These are phyloP conservation scores for Aspergillus fijiensis DNA, from an alignment of 2,329 filamentous ascomycete species.

Conservation along the genomic window DNA sequence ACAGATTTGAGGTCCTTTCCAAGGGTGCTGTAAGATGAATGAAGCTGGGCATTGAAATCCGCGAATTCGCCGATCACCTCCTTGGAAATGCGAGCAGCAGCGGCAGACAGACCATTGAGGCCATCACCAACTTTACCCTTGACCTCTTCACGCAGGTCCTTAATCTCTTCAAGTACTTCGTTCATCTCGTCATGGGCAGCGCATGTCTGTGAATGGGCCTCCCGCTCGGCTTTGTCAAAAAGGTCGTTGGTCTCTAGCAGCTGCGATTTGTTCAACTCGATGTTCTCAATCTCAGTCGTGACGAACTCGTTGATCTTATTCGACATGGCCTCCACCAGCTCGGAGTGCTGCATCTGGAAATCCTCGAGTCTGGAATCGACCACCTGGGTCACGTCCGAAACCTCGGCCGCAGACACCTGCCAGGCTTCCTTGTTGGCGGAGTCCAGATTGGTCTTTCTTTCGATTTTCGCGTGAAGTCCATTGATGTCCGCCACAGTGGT, in stretches of 20 bases:
- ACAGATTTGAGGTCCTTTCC: constrained; percentile 82
- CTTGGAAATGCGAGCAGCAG: constrained; percentile 83
- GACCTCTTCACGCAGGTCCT: constrained; percentile 81
- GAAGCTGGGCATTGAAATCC: constrained; percentile 78
- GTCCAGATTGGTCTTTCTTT: constrained; percentile 81
- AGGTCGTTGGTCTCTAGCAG: constrained; percentile 66
- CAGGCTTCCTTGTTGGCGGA: constrained; percentile 75
- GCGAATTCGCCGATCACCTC: constrained; percentile 84
- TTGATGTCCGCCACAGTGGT: constrained; percentile 77
- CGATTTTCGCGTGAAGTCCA: constrained; percentile 81
- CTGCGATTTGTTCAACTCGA: constrained; percentile 68
- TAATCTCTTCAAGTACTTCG: constrained; percentile 86
- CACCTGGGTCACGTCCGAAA: constrained; percentile 71
- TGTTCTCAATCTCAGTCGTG: constrained; percentile 67
- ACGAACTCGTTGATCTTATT: constrained; percentile 76
- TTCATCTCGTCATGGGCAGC: constrained; percentile 81
- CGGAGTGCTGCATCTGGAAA: constrained; percentile 71
- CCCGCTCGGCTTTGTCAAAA: constrained; percentile 67
- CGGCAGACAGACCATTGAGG: constrained; percentile 75
- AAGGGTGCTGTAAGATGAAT: constrained; percentile 77
- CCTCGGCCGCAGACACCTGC: constrained; percentile 72
- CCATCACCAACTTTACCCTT: constrained; percentile 84
- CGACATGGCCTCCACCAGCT: constrained; percentile 67
- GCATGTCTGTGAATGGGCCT: constrained; percentile 55
- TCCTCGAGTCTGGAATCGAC: constrained; percentile 73